phyloP scores from a whole-genome alignment of 2,329 filamentous ascomycete genomes.

The Apiospora kogelbergensis region DNA sequence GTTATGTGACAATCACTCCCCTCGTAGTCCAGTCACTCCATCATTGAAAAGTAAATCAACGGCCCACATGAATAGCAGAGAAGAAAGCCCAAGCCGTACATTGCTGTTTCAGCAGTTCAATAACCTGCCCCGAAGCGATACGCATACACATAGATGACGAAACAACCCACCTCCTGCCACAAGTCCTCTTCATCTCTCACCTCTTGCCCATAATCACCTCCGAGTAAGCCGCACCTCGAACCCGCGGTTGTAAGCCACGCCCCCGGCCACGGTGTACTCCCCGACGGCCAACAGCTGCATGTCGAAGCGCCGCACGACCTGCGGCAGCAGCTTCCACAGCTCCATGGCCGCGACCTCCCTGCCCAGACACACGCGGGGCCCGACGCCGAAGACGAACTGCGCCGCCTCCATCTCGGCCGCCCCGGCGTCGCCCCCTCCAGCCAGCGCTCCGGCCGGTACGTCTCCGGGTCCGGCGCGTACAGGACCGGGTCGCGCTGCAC shows the following conservation, averaged over 20 bases:
- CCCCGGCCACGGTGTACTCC: constrained; percentile 19
- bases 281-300: constrained; percentile 19
- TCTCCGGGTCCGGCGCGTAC: constrained; percentile 31
- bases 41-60: too few species aligned
- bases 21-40: too few species aligned
- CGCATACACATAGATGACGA: too few species aligned
- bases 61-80: too few species aligned
- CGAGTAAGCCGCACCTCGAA: constrained; percentile 10
- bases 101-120: too few species aligned
- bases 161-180: neutral
- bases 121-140: too few species aligned
- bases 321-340: constrained; percentile 21
- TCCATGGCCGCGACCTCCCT: constrained; percentile 27
- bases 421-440: constrained; percentile 15
- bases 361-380: constrained; percentile 22
- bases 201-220: neutral
- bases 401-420: constrained; percentile 15
- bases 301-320: constrained; percentile 21
- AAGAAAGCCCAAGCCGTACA: too few species aligned
- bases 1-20: too few species aligned
- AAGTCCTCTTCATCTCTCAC: neutral
- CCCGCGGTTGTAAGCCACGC: constrained; percentile 20
- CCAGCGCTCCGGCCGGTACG: constrained; percentile 34
- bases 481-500: constrained; percentile 29
- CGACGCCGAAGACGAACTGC: constrained; percentile 23